phyloP scores from a whole-genome alignment of 306 rosid genomes.

The Ziziphus jujuba region DNA sequence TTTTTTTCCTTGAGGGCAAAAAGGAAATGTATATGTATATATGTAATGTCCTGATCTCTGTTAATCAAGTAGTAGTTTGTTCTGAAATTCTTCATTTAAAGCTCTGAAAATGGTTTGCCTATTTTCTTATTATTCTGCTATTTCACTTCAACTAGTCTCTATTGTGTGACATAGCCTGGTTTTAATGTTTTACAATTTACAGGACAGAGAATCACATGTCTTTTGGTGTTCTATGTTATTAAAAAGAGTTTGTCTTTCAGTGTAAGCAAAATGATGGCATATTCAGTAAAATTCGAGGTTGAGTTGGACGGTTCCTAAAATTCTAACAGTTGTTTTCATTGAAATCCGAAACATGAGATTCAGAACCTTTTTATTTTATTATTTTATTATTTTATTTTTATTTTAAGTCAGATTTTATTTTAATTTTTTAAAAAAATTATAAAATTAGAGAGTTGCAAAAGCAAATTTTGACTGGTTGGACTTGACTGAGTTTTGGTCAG shows the following conservation, averaged over 20 bases:
- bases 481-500: not conserved
- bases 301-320: too few relatives aligned
- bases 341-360: too few relatives aligned
- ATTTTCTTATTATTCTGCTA: not conserved
- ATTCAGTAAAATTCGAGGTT: not conserved
- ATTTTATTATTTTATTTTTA: not conserved
- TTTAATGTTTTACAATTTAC: too few relatives aligned
- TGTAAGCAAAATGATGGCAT: too few relatives aligned
- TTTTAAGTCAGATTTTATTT: not conserved
- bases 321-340: too few relatives aligned
- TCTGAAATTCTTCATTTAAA: slow-evolving; percentile 38
- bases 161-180: not conserved
- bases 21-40: slow-evolving; percentile 58
- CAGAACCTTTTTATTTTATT: too few relatives aligned
- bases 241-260: too few relatives aligned
- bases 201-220: too few relatives aligned
- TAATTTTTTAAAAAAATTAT: not conserved
- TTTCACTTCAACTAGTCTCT: not conserved
- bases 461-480: slow-evolving; percentile 3
- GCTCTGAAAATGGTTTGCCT: slow-evolving; percentile 19
- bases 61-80: slow-evolving; percentile 28
- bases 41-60: slow-evolving; percentile 61
- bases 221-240: too few relatives aligned
- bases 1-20: slow-evolving; percentile 48
- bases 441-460: not conserved